Percentiles rank a stretch among this genome's conserved stretches.
phyloP scores from a whole-genome alignment of 2,329 filamentous ascomycete genomes.

The Ophidiomyces ophidiicola region DNA sequence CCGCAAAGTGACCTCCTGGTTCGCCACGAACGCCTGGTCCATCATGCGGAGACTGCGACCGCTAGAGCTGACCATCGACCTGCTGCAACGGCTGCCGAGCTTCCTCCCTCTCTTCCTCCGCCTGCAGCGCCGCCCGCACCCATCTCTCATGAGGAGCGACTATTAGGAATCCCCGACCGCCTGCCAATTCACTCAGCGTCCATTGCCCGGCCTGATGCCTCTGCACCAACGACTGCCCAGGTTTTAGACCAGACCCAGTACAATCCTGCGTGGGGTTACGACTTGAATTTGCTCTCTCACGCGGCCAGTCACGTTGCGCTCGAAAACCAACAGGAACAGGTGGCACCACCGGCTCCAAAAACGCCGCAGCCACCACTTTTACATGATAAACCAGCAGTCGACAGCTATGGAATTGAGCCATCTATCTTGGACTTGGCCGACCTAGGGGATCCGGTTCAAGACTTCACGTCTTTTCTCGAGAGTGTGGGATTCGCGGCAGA shows the following conservation, averaged over 20 bases:
- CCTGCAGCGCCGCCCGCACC: conserved; percentile 1
- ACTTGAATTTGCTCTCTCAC: conserved; percentile 38
- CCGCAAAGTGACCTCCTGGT: conserved; percentile 35
- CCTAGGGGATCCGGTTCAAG: conserved; percentile 38
- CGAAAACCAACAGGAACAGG: conserved; percentile 33
- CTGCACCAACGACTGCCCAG: conserved; percentile 25
- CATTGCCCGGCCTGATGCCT: conserved; percentile 26
- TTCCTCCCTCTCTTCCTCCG: conserved; percentile 25
- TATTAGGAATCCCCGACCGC: conserved; percentile 36
- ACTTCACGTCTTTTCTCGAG: conserved; percentile 39
- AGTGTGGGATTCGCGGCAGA: conserved; percentile 40
- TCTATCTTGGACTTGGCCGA: conserved; percentile 37
- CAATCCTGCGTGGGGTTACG: conserved; percentile 41
- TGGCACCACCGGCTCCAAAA: conserved; percentile 25
- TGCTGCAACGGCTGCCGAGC: conserved; percentile 21
- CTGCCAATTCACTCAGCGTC: conserved; percentile 30
- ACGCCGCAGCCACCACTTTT: conserved; percentile 17
- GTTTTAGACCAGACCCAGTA: conserved; percentile 36
- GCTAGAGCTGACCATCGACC: conserved; percentile 28
- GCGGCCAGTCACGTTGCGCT: conserved; percentile 39
- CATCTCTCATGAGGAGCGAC: conserved; percentile 32
- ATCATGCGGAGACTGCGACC: conserved; percentile 32
- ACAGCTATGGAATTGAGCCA: conserved; percentile 34
- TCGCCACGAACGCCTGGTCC: conserved; percentile 39
- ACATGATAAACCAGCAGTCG: conserved; percentile 30